phyloP scores from a whole-genome alignment of 768 basidiomycete species.

The Calvatia gigantea region DNA sequence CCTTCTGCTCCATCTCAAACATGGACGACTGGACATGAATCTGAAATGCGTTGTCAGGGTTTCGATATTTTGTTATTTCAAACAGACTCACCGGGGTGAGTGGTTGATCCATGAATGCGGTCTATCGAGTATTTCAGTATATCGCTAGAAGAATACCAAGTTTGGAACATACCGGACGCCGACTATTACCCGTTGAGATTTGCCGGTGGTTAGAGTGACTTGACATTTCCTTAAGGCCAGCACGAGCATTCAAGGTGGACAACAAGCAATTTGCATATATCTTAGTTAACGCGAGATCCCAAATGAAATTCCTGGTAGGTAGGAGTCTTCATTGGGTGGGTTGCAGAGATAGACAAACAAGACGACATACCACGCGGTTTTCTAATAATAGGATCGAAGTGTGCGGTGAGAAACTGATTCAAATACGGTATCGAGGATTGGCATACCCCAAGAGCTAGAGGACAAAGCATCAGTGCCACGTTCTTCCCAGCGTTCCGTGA shows the following conservation, averaged over 20 bases:
- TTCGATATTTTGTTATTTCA: no score
- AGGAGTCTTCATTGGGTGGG: background rate
- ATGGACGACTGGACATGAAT: conserved; percentile 19
- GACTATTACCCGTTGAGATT: conserved; percentile 7
- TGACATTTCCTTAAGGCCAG: conserved; percentile 23
- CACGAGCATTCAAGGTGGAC: conserved; percentile 45
- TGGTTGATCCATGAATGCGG: background rate
- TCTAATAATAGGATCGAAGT: conserved; percentile 22
- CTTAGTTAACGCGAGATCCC: conserved; percentile 45
- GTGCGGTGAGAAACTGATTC: background rate
- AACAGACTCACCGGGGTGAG: background rate
- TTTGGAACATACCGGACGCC: conserved; percentile 13
- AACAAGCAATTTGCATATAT: conserved; percentile 47
- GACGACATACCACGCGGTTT: conserved; percentile 37
- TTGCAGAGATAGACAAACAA: background rate
- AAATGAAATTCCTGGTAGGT: conserved; percentile 45
- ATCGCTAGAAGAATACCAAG: background rate
- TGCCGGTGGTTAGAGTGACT: conserved; percentile 12
- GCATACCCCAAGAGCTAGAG: conserved; percentile 32
- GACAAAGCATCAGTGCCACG: background rate
- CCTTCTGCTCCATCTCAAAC: conserved; percentile 28
- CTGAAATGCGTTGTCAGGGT: background rate
- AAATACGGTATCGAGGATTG: background rate
- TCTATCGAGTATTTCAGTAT: background rate
- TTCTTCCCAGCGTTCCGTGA: background rate